Base-by-base conservation (phyloP, 2,329 filamentous ascomycete species). In the Orbilia brochopaga region DNA sequence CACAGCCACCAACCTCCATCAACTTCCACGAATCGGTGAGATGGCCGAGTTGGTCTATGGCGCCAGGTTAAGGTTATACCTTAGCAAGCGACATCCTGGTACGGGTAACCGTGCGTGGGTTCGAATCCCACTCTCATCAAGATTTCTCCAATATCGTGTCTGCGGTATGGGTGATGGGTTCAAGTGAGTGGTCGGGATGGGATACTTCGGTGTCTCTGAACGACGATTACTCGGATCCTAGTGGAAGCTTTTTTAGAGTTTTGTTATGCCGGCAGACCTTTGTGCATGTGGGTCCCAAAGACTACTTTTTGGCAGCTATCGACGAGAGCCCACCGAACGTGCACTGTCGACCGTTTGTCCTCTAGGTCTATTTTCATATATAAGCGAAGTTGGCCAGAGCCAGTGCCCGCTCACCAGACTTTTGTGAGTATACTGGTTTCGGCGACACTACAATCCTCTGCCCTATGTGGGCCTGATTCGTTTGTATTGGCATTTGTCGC, bases 101-200 rank as follows among this genome's bases (percentile, higher is more conserved):
- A 72, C 67, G 67, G 67, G 67, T 60, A 72, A 72, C 67, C 55
- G 67, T 72, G 67, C 67, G 67, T 72, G 67, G 67, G 67, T 72
- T 72, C 67, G 67, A 72, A 65, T 72, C 67, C 67, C 67, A 72
- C 67, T 72, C 67, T 72, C 67, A 72, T 72, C 67, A 72, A 72
- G 46, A 70, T 55, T 64, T 44, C 32, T 54, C 8, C 23, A 7
- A 42, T 42, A 2, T 2, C 13, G 37, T 42, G 11, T 42, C 5
- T 62, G 58, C 11, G 30, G 44, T 40, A 3, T 32, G 27, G 51
- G n/a, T n/a, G 23, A 35, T 54, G 48, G 48, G 46, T 32, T 44
- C 17, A 5, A 5, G 19, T 3, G 17, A 2, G 19, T 5, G 15
- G 44, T 48, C 44, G 17, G 15, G 17, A 21, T 21, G 8, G 3